phyloP scores from a whole-genome alignment of 1,284 basidiomycete genomes.

The Phylloboletellus chloephorus region DNA sequence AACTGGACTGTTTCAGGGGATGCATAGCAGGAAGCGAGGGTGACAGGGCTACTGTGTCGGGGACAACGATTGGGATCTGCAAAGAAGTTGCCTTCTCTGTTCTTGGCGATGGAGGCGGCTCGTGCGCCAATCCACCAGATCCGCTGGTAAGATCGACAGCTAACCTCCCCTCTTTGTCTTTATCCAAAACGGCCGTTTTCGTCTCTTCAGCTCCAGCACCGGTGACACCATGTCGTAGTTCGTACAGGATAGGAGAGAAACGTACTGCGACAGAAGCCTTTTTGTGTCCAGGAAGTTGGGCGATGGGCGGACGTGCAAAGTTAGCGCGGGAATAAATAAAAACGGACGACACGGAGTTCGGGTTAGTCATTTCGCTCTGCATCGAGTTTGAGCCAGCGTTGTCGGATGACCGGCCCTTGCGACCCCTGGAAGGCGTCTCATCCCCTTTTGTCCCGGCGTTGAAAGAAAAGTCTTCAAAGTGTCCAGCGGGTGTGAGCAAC shows the following conservation, averaged over 20 bases:
- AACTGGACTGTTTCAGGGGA: slow-evolving; percentile 47
- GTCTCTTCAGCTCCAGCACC: slow-evolving; percentile 38
- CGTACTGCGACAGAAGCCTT: slow-evolving; percentile 90
- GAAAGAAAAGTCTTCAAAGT: slow-evolving; percentile 87
- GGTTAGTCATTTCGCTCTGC: slow-evolving; percentile 26
- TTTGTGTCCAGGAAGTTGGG: slow-evolving; percentile 93
- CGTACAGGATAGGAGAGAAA: slow-evolving; percentile 92
- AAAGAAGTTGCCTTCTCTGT: slow-evolving; percentile 36
- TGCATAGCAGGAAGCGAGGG: slow-evolving; percentile 46
- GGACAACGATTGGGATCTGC: slow-evolving; percentile 21
- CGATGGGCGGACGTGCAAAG: slow-evolving; percentile 86
- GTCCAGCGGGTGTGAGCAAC: slow-evolving; percentile 91
- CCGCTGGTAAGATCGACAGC: slow-evolving; percentile 54
- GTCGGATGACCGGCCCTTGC: slow-evolving; percentile 47
- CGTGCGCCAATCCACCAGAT: slow-evolving; percentile 9
- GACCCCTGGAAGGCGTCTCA: slow-evolving; percentile 47
- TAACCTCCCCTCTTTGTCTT: slow-evolving; percentile 64
- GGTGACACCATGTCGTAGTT: slow-evolving; percentile 62
- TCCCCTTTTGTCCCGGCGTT: slow-evolving; percentile 30
- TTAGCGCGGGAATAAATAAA: slow-evolving; percentile 96
- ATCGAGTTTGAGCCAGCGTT: slow-evolving; percentile 24
- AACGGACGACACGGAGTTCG: slow-evolving; percentile 59
- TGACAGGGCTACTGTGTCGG: slow-evolving; percentile 36
- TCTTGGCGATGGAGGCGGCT: slow-evolving; percentile 15
- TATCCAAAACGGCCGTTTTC: slow-evolving; percentile 54